These are phyloP conservation scores for Metschnikowia lochheadii DNA, from an alignment of 805 yeast genomes.

Conservation along the genomic window DNA sequence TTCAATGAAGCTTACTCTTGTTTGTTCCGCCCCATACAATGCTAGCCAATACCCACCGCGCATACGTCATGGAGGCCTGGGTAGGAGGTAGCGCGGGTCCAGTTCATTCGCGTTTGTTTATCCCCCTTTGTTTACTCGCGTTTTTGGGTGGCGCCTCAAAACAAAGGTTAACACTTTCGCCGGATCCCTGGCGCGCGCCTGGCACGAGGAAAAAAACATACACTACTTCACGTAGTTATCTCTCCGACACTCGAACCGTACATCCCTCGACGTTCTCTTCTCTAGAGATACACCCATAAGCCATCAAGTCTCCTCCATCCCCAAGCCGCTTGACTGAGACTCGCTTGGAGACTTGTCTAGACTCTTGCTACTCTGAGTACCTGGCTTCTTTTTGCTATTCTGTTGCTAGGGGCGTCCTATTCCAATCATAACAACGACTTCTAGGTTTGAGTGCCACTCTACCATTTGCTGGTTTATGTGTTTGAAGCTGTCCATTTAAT, in stretches of 20 bases:
- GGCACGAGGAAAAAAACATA: constrained; percentile 4
- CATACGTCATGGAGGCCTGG: neutral
- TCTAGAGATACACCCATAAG: neutral
- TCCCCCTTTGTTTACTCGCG: constrained; percentile 18
- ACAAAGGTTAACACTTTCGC: constrained; percentile 1
- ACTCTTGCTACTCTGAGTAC: constrained; percentile 1
- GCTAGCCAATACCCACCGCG: neutral
- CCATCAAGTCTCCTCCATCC: neutral
- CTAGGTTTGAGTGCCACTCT: neutral
- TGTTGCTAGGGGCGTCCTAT: neutral
- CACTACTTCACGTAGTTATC: neutral
- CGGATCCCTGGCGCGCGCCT: constrained; percentile 5
- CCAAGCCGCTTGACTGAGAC: neutral
- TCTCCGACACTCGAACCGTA: neutral
- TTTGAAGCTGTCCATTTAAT: neutral
- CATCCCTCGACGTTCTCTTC: neutral
- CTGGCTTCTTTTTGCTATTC: neutral
- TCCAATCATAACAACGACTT: neutral
- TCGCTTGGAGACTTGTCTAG: constrained; percentile 1
- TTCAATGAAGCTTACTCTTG: neutral
- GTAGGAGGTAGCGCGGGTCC: constrained; percentile 1
- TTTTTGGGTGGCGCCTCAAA: constrained; percentile 4
- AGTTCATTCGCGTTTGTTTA: constrained; percentile 17
- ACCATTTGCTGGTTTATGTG: neutral
- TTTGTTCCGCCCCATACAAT: neutral